A percentile compares a stretch with the other conserved stretches of the same genome.
phyloP scores from a whole-genome alignment of 768 basidiomycete species.

The Suillus occidentalis region DNA sequence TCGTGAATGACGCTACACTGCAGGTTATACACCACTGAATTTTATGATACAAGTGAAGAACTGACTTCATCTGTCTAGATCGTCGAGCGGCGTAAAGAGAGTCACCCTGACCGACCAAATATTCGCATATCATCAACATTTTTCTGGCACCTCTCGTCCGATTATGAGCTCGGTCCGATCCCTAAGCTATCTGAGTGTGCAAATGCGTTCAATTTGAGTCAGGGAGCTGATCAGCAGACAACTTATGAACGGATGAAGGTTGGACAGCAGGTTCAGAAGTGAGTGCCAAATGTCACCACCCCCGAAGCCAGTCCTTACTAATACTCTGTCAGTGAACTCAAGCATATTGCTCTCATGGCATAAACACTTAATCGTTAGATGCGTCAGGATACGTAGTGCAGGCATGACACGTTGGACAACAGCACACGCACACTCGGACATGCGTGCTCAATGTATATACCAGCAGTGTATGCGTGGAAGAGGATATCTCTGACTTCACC shows the following conservation, averaged over 20 bases:
- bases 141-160: constrained; percentile 92
- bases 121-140: constrained; percentile 97
- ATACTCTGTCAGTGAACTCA: constrained; percentile 59
- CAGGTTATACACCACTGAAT: constrained; percentile 43
- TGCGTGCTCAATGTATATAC: not conserved
- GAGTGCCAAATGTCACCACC: constrained; percentile 22
- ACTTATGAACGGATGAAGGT: constrained; percentile 79
- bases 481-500: not conserved
- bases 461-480: not conserved
- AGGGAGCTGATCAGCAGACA: constrained; percentile 28
- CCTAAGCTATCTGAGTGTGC: constrained; percentile 52
- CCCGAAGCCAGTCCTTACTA: constrained; percentile 11
- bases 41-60: not conserved
- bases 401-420: not conserved
- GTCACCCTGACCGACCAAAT: constrained; percentile 73
- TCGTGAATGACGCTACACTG: constrained; percentile 80
- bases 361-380: constrained; percentile 31
- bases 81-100: constrained; percentile 57
- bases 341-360: constrained; percentile 78
- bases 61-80: constrained; percentile 40
- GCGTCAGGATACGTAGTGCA: not conserved
- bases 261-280: constrained; percentile 87
- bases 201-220: constrained; percentile 38
- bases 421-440: not conserved
- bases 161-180: constrained; percentile 73